Base-by-base conservation (phyloP, 1,139 yeast species). In the Arxiozyma telluris region DNA sequence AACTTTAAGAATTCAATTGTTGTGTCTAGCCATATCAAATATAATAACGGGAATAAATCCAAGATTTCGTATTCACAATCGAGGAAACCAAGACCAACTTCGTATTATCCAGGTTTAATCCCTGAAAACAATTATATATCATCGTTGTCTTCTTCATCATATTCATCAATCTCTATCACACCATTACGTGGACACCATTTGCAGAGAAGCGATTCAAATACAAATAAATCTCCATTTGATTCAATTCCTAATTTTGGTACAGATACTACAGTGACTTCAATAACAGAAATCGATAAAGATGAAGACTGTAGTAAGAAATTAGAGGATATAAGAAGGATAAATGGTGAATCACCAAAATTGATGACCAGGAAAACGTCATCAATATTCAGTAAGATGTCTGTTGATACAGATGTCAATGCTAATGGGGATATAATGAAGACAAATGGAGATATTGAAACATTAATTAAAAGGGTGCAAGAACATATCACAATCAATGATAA, bases 91-190 rank as follows among this genome's bases (percentile, higher is more conserved):
- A 78, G 94, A 67, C 93, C 94, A 49, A 85, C 91, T 0, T 84
- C 91, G 9, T 86, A 84, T 64, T 91, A 86, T 64, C 93, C 94
- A 15, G 73, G 75, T 0, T 65, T 73, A 27, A 56, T 54, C 2
- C 23, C 50, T 3, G 55, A 56, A 51, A 50, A 85, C 90, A 93
- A 81, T 87, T 20, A 96, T 89, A 21, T 66, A 75, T 90, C 30
- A 60, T 84, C 94, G 22, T 74, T 89, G 62, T 89, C 96, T 1
- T 96, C 96, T 1, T 96, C 96, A 20, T 95, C 96, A 11, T 89
- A 88, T 71, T 89, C 90, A 60, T 77, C 90, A 23, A 44, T 43
- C 11, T n/a, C 44, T 3, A 21, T 34, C 5, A 50, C 44, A 11
- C 38, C 48, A 1, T 11, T 48, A 38, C 39, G 49, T 49, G 42